phyloP scores from a whole-genome alignment of 208 protist species.

The Trypanosoma vivax region DNA sequence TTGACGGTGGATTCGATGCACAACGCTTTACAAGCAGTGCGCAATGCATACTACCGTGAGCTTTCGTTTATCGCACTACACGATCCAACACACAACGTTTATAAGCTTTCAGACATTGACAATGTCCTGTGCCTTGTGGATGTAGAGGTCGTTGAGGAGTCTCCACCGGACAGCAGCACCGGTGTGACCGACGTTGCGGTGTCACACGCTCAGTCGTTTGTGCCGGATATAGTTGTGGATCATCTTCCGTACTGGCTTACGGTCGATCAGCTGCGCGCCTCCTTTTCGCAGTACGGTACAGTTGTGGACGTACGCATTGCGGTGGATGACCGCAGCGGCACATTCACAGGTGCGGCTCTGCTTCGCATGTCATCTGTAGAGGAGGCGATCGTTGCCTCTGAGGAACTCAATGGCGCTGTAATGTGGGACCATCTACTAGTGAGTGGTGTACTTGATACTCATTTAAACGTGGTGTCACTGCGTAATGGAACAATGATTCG shows the following conservation, averaged over 20 bases:
- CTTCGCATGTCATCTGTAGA: conserved; percentile 66
- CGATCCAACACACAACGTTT: conserved; percentile 45
- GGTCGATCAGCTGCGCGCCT: conserved; percentile 65
- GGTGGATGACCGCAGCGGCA: conserved; percentile 63
- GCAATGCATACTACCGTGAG: conserved; percentile 73
- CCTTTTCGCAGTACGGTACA: conserved; percentile 60
- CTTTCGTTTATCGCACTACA: conserved; percentile 75
- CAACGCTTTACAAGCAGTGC: conserved; percentile 64
- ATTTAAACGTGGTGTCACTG: conserved; percentile 62
- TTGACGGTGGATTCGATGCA: conserved; percentile 63
- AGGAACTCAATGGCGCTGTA: conserved; percentile 44
- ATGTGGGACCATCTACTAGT: conserved; percentile 37
- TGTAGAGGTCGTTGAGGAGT: conserved; percentile 14
- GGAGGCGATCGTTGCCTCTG: conserved; percentile 51
- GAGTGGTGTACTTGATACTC: conserved; percentile 62
- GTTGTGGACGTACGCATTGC: conserved; percentile 50
- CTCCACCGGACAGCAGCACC: not conserved
- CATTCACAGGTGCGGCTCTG: conserved; percentile 72
- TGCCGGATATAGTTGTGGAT: conserved; percentile 75
- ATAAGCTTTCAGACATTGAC: conserved; percentile 52
- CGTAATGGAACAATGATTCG: conserved; percentile 41
- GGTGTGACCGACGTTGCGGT: not conserved
- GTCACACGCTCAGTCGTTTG: conserved; percentile 26
- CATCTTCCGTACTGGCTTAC: conserved; percentile 79
- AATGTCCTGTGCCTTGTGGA: conserved; percentile 24